A percentile compares a stretch with the other conserved stretches of the same genome.
phyloP scores from a whole-genome alignment of 805 yeast genomes.

The Yarrowia phangngaensis region DNA sequence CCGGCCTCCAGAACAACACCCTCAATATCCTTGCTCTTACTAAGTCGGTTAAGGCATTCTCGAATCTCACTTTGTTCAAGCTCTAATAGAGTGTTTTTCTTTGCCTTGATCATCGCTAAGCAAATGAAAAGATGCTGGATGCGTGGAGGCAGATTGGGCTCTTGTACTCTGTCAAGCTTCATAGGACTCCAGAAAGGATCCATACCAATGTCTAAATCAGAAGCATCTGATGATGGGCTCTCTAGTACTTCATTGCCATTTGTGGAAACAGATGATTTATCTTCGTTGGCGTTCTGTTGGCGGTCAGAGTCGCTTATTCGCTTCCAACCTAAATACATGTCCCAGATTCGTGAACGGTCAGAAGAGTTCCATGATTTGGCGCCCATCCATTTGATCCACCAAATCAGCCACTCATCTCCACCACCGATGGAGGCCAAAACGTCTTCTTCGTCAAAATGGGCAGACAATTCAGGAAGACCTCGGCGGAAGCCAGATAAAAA shows the following conservation, averaged over 20 bases:
- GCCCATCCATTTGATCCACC: slow-evolving; percentile 95
- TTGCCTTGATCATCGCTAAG: slow-evolving; percentile 73
- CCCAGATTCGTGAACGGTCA: slow-evolving; percentile 91
- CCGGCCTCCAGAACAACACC: slow-evolving; percentile 74
- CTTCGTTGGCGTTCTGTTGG: slow-evolving; percentile 16
- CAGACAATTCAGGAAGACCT: slow-evolving; percentile 69
- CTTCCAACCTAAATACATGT: slow-evolving; percentile 69
- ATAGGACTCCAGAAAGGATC: slow-evolving; percentile 59
- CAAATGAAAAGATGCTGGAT: slow-evolving; percentile 71
- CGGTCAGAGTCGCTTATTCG: slow-evolving; percentile 27
- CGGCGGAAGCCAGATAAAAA: slow-evolving; percentile 62
- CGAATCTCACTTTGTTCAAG: slow-evolving; percentile 87
- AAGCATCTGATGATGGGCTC: slow-evolving; percentile 36
- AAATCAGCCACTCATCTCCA: slow-evolving; percentile 84
- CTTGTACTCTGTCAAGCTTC: slow-evolving; percentile 33
- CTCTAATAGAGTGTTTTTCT: slow-evolving; percentile 73
- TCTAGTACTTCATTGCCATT: slow-evolving; percentile 21
- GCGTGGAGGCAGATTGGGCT: slow-evolving; percentile 43
- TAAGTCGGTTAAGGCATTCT: slow-evolving; percentile 57
- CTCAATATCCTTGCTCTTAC: slow-evolving; percentile 61
- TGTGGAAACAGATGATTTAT: not conserved
- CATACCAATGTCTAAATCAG: slow-evolving; percentile 44
- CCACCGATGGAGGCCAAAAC: slow-evolving; percentile 54
- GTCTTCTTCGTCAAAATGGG: slow-evolving; percentile 75
- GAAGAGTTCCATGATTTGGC: slow-evolving; percentile 75